These are phyloP conservation scores for Corniculantispora saksenae DNA, from an alignment of 2,329 filamentous ascomycete species.

Conservation along the genomic window DNA sequence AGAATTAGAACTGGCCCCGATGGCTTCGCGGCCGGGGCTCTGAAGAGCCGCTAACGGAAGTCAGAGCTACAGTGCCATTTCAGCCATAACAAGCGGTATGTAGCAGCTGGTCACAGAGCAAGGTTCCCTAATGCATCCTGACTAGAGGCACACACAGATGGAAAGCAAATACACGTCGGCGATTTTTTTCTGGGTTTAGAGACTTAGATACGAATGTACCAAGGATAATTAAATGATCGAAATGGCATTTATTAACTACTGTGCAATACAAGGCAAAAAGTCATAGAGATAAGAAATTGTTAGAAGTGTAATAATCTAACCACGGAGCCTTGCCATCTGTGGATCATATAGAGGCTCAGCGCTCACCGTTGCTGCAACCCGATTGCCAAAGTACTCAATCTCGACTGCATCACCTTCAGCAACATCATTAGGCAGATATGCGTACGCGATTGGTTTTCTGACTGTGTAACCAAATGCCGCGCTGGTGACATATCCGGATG, in stretches of 20 bases:
- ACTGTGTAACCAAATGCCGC: conserved; percentile 62
- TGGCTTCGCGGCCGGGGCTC: not conserved
- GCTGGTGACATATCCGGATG: conserved; percentile 60
- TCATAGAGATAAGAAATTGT: not conserved
- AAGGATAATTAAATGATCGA: not conserved
- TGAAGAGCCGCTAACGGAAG: not conserved
- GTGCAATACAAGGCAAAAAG: not conserved
- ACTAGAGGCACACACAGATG: no score
- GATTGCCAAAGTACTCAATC: conserved; percentile 61
- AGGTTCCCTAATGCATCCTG: no score
- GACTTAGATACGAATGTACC: no score
- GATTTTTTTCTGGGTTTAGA: no score
- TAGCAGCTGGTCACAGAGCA: no score
- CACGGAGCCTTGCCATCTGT: conserved; percentile 19
- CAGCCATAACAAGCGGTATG: no score
- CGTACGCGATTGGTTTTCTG: conserved; percentile 59
- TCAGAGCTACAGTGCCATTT: no score
- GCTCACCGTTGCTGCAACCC: conserved; percentile 54
- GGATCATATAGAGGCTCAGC: conserved; percentile 46
- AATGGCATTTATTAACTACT: not conserved
- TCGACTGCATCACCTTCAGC: conserved; percentile 53
- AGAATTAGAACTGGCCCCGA: not conserved
- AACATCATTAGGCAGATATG: conserved; percentile 53
- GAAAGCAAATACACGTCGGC: no score
- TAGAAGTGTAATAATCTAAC: not conserved